Base-by-base conservation (phyloP, 1,284 basidiomycete genomes). In the Butyriboletus regius region DNA sequence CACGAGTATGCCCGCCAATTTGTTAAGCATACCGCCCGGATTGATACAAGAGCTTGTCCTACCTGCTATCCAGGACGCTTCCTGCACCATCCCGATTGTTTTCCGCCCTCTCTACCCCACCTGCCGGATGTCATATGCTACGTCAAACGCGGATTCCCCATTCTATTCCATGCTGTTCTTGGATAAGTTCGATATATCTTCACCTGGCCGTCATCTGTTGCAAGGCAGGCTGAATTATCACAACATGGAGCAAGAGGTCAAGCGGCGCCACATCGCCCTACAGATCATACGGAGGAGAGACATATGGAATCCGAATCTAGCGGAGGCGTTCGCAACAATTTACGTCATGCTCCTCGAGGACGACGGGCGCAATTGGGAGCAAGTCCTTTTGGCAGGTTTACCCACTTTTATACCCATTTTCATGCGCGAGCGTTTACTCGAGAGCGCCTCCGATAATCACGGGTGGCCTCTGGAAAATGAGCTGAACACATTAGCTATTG, bases 311-410 rank as follows among this genome's bases (percentile, higher is more conserved):
- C 66, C 69, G 14, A 48, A 55, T 15, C 58, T 79, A 8, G 66
- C 62, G 0, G 69, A 73, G 31, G 78, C 77, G 29, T 63, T 86
- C 14, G 78, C 78, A 68, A 70, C 73, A 5, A 70, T 81, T 22
- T 83, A 81, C 58, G 61, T 79, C 44, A 83, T 87, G 80, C 65
- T 83, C 58, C 60, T 79, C 51, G 69, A 81, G 66, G 72, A 78
- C 68, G 62, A 82, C 48, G 76, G 74, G 34, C 75, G 73, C 59
- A 85, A 85, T 60, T 54, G 72, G 29, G 67, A 68, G 26, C 80
- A 79, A 54, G 68, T 85, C n/a, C 55, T 72, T 33, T 70, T 72
- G 59, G 75, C 73, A 4, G 67, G 67, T 35, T 59, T 79, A 7
- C 66, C 70, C 4, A 41, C 53, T 0, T 73, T 80, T 47, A 64